phyloP scores from a whole-genome alignment of 148 eudicot species.

The Fagopyrum homotropicum region DNA sequence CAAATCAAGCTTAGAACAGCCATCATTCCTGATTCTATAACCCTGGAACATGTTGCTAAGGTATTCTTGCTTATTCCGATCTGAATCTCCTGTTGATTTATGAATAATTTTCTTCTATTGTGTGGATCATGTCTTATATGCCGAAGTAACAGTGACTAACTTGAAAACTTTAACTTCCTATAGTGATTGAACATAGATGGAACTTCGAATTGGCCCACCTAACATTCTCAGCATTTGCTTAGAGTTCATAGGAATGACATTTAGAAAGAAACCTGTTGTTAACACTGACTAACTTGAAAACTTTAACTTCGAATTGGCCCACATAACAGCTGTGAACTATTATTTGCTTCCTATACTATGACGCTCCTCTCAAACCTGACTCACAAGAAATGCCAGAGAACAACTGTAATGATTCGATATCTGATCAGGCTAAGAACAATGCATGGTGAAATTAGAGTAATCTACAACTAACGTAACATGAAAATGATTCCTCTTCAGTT shows the following conservation, averaged over 20 bases:
- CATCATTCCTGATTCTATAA: conserved; percentile 74
- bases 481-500: neutral
- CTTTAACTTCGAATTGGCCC: neutral
- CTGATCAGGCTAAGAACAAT: neutral
- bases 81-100: neutral
- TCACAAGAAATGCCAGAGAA: too few species aligned
- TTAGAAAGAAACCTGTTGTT: neutral
- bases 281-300: neutral
- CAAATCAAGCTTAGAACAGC: conserved; percentile 59
- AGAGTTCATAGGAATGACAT: neutral
- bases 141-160: neutral
- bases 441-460: neutral
- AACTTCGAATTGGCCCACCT: neutral
- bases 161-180: neutral
- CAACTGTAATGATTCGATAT: too few species aligned
- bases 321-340: too few species aligned
- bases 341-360: too few species aligned
- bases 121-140: neutral
- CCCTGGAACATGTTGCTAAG: conserved; percentile 85
- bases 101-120: neutral
- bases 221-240: neutral
- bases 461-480: neutral
- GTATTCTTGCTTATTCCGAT: conserved; percentile 25
- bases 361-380: too few species aligned
- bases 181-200: neutral